A percentile compares a stretch with the other conserved stretches of the same genome.
Evolutionary conservation across 352 stramenopile species (phyloP).

Genomic region (Globisporangium abappressorium): DNA sequence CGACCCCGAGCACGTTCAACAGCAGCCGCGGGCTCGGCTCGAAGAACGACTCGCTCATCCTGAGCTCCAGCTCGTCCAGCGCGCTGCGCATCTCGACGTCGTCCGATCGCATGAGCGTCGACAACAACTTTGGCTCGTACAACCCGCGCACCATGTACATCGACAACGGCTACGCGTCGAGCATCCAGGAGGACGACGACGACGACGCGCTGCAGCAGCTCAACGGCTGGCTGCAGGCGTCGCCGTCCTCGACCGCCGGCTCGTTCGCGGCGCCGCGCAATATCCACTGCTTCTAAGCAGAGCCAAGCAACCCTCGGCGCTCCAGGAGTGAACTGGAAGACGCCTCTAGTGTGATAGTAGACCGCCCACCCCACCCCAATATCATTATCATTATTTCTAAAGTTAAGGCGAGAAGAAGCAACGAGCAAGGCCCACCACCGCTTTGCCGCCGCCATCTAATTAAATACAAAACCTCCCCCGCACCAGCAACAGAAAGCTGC

Average conservation of each 20-base stretch:
- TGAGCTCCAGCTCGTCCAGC: slow-evolving; percentile 45
- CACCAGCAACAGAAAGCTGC: not conserved
- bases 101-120: slow-evolving; percentile 69
- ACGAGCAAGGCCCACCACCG: not conserved
- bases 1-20: slow-evolving; percentile 13
- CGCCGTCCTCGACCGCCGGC: slow-evolving; percentile 57
- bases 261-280: slow-evolving; percentile 35
- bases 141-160: slow-evolving; percentile 48
- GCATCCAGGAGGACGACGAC: slow-evolving; percentile 69
- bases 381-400: slow-evolving; percentile 12
- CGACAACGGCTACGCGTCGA: slow-evolving; percentile 46
- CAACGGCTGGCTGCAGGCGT: slow-evolving; percentile 60
- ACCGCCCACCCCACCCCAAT: not conserved
- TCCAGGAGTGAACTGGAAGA: slow-evolving; percentile 12
- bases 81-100: slow-evolving; percentile 37
- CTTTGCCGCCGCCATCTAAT: not conserved
- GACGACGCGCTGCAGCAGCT: slow-evolving; percentile 43
- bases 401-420: not conserved
- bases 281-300: slow-evolving; percentile 21
- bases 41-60: slow-evolving; percentile 52
- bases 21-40: slow-evolving; percentile 25
- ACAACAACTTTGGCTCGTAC: slow-evolving; percentile 71
- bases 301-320: not conserved
- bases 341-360: slow-evolving; percentile 6
- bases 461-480: not conserved